Base-by-base conservation (phyloP, 192 early-diverging fungal genomes). In the Physocladia obscura region DNA sequence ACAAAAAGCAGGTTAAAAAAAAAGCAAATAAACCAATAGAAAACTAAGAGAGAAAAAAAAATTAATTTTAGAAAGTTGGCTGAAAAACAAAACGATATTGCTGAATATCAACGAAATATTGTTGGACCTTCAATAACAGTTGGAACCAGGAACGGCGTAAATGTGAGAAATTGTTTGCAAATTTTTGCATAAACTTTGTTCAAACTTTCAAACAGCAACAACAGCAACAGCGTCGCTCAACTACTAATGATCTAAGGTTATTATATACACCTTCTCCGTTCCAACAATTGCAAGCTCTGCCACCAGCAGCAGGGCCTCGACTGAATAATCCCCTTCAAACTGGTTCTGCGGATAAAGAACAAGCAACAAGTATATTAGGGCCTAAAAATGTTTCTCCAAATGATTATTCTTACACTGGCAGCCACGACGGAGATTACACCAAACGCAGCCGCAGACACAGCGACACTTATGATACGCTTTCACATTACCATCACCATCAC, bases 1-100 rank as follows among this genome's bases (percentile, higher is more conserved):
- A 35, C 34, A 4, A 82, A 77, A 57, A 65, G 69, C 38, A 67
- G 80, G 77, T 78, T 31, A 15, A 52, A 15, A 19, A 69, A 1
- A 69, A 69, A n/a, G 30, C n/a, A n/a, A 4, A 82, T 75, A 57
- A 65, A 71, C 38, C 59, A 77, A 75, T 78, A 37, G 6, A 52
- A 15, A 19, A 69, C 2, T 71, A 69, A n/a, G 30, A 63, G 44
- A 21, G 6, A 29, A 5, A 35, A 1, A 17, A n/a, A 22, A 34
- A 1, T 71, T 24, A 34, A 15, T 52, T 52, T 1, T 37, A 78
- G 76, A 51, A 78, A 78, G 44, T 36, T 69, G n/a, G 50, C 58
- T 0, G 62, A 77, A 39, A 72, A 73, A 48, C 57, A 44, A 2
- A 73, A 73, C 47, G 76, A 77, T 19, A 39, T 69, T 3, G 62